phyloP scores from a whole-genome alignment of 441 rosid genomes.

The Omphalea diandra region DNA sequence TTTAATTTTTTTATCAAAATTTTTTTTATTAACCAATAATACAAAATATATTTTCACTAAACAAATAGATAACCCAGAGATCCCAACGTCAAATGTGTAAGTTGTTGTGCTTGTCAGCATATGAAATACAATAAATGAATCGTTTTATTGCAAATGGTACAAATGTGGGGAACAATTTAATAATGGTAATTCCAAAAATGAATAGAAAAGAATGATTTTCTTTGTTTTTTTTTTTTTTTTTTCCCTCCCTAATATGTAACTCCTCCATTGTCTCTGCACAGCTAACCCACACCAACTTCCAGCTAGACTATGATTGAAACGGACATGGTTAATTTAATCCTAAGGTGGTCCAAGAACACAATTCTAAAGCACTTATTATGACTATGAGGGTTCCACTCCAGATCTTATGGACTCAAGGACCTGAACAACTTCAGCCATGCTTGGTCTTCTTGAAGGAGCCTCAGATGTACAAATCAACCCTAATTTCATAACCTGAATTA shows the following conservation, averaged over 20 bases:
- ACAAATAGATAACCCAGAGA: no score
- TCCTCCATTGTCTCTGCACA: conserved; percentile 36
- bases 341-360: conserved; percentile 20
- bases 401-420: conserved; percentile 90
- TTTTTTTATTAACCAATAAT: no score
- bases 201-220: conserved; percentile 52
- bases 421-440: conserved; percentile 97
- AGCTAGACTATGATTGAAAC: conserved; percentile 27
- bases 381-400: conserved; percentile 54
- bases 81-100: no score
- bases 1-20: no score
- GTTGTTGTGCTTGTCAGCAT: neutral
- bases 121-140: conserved; percentile 27
- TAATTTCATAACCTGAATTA: conserved; percentile 94
- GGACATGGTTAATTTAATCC: conserved; percentile 16
- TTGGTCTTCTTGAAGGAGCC: conserved; percentile 78
- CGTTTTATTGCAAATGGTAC: conserved; percentile 40
- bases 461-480: conserved; percentile 83
- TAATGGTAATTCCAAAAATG: conserved; percentile 31
- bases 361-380: conserved; percentile 8
- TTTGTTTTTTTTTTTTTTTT: no score
- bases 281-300: conserved; percentile 33
- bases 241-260: conserved; percentile 24
- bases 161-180: conserved; percentile 33
- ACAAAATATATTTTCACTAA: no score